Base-by-base conservation (phyloP, 192 early-diverging fungal genomes). In the Backusella parvicylindrica region DNA sequence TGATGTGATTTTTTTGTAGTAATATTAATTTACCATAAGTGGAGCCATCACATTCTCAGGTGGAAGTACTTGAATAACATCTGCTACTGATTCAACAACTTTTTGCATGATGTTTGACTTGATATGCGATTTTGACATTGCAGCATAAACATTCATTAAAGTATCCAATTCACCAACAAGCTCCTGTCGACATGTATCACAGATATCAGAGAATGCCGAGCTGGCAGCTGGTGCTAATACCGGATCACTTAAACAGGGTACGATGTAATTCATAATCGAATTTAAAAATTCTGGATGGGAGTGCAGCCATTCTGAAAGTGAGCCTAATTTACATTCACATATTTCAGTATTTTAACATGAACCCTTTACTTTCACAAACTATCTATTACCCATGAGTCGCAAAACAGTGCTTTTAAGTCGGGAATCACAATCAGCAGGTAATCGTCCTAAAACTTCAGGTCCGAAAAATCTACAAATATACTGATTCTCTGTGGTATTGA, bases 231-330 rank as follows among this genome's bases (percentile, higher is more conserved):
- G 81, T 9, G 91, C 88, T 6, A 91, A 74, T 64, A 83, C 73
- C 0, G 89, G 85, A 23, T 89, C 81, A 35, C 82, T 85, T 63
- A 93, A 70, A 50, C 85, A 86, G 0, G 89, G 84, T 23, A 91
- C 85, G 38, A 93, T 85, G 75, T 89, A 91, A 31, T 91, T 89
- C 40, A 93, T 79, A 0, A 81, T 87, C 0, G 84, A 74, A 7
- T 88, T 67, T 13, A 93, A 73, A 79, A 85, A 89, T 30, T 85
- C 82, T 7, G 91, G 84, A 66, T 91, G 90, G 23, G 74, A 50
- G 28, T 90, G 87, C 72, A 90, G 83, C 92, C 92, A 93, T 37
- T 92, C 91, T 15, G 88, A 82, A 64, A 90, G 89, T 2, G 91
- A 87, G 16, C 92, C 91, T 82, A 81, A 26, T 60, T 26, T 23